Conservation (phyloP, 257 asterid genomes). For the Solanum appendiculatum region DNA sequence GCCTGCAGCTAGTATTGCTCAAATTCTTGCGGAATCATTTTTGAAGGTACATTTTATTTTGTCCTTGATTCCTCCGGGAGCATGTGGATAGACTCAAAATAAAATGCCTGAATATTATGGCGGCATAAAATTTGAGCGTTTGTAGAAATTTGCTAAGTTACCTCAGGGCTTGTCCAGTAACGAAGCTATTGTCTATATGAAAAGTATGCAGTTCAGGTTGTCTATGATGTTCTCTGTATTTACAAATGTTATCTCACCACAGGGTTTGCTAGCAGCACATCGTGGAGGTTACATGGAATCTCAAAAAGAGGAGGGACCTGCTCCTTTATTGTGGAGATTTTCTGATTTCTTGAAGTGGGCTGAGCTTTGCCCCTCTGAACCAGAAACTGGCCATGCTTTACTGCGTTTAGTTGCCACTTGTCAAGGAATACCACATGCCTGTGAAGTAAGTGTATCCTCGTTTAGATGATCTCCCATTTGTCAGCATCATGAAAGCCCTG, state of each 20-base stretch:
- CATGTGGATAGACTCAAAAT: neutral
- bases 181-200: neutral
- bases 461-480: neutral
- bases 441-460: conserved; percentile 54
- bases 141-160: neutral
- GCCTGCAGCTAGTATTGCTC: conserved; percentile 95
- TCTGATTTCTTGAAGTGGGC: conserved; percentile 98
- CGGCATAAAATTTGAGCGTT: neutral
- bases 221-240: neutral
- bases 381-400: conserved; percentile 93
- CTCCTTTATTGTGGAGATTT: conserved; percentile 94
- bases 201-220: neutral
- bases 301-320: conserved; percentile 99
- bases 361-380: conserved; percentile 91
- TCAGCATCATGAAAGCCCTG: neutral
- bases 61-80: neutral
- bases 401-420: conserved; percentile 97
- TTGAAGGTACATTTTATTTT: conserved; percentile 48
- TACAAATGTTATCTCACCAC: conserved; percentile 2
- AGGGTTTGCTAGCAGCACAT: conserved; percentile 99
- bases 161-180: neutral
- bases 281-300: conserved; percentile 99
- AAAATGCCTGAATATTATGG: neutral
- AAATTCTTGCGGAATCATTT: conserved; percentile 94
- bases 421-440: conserved; percentile 96